These are phyloP conservation scores for Dactylellina drechsleri DNA, from an alignment of 2,329 filamentous ascomycete genomes.

Conservation along the genomic window DNA sequence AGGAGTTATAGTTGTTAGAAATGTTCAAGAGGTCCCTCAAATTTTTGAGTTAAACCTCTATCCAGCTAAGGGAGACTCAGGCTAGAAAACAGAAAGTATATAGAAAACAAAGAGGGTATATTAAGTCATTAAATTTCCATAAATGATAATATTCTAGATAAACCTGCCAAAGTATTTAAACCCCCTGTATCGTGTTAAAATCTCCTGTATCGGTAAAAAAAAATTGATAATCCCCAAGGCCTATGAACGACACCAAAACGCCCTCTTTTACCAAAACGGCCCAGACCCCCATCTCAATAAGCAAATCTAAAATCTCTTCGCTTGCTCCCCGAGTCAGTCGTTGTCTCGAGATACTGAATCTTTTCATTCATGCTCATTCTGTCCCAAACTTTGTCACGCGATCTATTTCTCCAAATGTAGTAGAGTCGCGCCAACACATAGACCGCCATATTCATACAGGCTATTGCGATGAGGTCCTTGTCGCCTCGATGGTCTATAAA, in stretches of 20 bases:
- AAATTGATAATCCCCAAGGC: no score
- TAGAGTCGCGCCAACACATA: slow-evolving; percentile 65
- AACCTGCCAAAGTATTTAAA: no score
- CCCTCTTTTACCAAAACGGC: no score
- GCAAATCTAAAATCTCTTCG: slow-evolving; percentile 69
- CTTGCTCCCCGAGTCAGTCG: slow-evolving; percentile 67
- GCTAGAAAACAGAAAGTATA: neutral
- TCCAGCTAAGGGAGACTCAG: neutral
- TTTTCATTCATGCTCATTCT: slow-evolving; percentile 64
- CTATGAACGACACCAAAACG: no score
- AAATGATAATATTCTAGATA: no score
- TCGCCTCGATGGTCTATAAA: slow-evolving; percentile 64
- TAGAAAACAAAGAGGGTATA: neutral
- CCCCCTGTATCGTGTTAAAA: no score
- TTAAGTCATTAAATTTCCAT: neutral
- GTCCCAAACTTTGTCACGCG: slow-evolving; percentile 64
- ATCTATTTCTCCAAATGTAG: slow-evolving; percentile 65
- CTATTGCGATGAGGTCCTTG: slow-evolving; percentile 65
- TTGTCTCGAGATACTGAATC: slow-evolving; percentile 65
- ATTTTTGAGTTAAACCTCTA: slow-evolving; percentile 16
- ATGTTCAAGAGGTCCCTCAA: slow-evolving; percentile 9
- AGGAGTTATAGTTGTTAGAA: slow-evolving; percentile 32
- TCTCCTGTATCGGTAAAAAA: no score
- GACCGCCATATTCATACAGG: slow-evolving; percentile 65
- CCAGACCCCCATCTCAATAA: slow-evolving; percentile 60